Evolutionary conservation across 2,329 filamentous ascomycete genomes (phyloP).

Genomic region (Polychaeton citri): DNA sequence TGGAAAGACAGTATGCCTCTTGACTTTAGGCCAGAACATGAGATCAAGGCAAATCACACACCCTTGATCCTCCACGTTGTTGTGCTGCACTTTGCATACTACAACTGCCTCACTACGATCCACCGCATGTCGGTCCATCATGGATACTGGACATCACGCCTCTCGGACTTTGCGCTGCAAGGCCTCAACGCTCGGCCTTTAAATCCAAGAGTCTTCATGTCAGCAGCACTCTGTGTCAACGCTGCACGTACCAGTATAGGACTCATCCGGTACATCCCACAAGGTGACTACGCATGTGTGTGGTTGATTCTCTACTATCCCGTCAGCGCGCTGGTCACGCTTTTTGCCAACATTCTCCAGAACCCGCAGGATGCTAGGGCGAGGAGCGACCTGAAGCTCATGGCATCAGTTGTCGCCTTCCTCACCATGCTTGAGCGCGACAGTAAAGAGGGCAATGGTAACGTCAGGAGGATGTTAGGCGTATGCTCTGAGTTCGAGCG

Average conservation of each 20-base stretch:
- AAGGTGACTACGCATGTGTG: conserved; percentile 86
- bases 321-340: conserved; percentile 81
- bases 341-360: conserved; percentile 93
- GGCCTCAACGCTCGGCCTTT: conserved; percentile 80
- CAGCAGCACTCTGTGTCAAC: conserved; percentile 80
- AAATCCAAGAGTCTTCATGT: conserved; percentile 89
- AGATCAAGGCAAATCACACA: conserved; percentile 85
- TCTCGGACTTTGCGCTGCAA: conserved; percentile 91
- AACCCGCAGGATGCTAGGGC: conserved; percentile 84
- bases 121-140: conserved; percentile 98
- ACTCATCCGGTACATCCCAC: conserved; percentile 87
- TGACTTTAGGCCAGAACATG: conserved; percentile 92
- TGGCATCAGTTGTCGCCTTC: conserved; percentile 88
- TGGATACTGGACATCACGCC: conserved; percentile 90
- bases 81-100: conserved; percentile 90
- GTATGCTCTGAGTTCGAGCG: conserved; percentile 95
- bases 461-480: conserved; percentile 83
- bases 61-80: conserved; percentile 91
- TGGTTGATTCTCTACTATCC: conserved; percentile 97
- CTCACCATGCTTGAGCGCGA: conserved; percentile 79
- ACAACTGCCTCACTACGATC: conserved; percentile 94
- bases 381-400: conserved; percentile 75
- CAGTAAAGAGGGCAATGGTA: conserved; percentile 46
- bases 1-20: conserved; percentile 96
- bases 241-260: conserved; percentile 88